Conservation (phyloP, 192 early-diverging fungal species). For the Backusella parvicylindrica region DNA sequence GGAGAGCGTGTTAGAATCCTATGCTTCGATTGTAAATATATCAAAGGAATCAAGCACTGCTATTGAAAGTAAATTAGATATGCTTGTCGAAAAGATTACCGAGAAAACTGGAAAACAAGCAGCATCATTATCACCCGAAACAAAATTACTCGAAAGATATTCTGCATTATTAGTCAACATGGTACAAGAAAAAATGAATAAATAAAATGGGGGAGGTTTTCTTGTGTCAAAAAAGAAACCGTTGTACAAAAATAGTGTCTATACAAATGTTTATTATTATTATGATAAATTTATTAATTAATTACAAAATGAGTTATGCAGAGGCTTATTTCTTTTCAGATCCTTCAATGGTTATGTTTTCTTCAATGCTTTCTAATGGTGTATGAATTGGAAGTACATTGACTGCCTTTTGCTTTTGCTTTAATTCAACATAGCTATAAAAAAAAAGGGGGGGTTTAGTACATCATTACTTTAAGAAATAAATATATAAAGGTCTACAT, state of each 20-base stretch:
- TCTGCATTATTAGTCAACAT: not conserved
- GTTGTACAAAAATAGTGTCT: not conserved
- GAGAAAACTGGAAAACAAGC: constrained; percentile 1
- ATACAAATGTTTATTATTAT: not conserved
- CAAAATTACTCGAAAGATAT: constrained; percentile 3
- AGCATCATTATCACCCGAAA: too few species aligned
- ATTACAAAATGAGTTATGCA: constrained; percentile 1
- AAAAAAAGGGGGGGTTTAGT: not conserved
- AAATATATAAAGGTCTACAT: not conserved
- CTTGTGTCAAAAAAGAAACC: not conserved
- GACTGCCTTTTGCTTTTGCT: not conserved
- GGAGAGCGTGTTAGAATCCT: constrained; percentile 6
- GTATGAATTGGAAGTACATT: not conserved
- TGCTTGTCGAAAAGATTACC: not conserved
- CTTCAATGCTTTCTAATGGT: not conserved
- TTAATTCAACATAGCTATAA: not conserved
- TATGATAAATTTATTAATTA: not conserved
- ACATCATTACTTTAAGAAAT: not conserved
- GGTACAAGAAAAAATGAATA: constrained; percentile 4
- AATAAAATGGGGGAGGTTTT: not conserved
- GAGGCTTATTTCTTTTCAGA: not conserved
- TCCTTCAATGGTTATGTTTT: not conserved
- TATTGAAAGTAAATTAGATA: constrained; percentile 7
- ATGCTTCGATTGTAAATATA: not conserved
- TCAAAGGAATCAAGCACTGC: not conserved